Conservation (phyloP, 2,329 filamentous ascomycete species). For the Alternaria gansuensis region DNA sequence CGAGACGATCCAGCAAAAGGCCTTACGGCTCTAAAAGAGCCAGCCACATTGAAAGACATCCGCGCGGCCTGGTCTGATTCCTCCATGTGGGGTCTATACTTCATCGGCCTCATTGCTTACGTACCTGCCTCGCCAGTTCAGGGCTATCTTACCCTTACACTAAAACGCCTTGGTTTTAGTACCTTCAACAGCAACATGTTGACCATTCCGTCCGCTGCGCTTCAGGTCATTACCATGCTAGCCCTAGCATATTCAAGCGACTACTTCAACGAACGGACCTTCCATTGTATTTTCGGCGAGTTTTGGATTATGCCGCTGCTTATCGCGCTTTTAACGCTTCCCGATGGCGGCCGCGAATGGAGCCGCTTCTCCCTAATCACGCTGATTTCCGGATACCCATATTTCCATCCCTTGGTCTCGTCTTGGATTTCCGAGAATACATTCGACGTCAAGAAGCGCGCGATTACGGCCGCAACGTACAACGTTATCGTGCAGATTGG, state of each 20-base stretch:
- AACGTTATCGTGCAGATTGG: conserved; percentile 60
- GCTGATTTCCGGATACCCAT: conserved; percentile 53
- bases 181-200: conserved; percentile 57
- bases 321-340: conserved; percentile 49
- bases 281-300: conserved; percentile 57
- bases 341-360: conserved; percentile 50
- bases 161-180: conserved; percentile 53
- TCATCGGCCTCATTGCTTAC: conserved; percentile 56
- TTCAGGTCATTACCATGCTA: conserved; percentile 63
- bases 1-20: conserved; percentile 66
- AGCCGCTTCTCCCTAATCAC: conserved; percentile 52
- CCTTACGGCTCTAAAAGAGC: conserved; percentile 65
- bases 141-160: conserved; percentile 53
- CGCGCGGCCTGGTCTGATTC: conserved; percentile 62
- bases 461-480: conserved; percentile 70
- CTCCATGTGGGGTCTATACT: conserved; percentile 65
- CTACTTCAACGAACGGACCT: conserved; percentile 62
- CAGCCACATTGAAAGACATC: conserved; percentile 59
- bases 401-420: conserved; percentile 66
- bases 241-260: conserved; percentile 55
- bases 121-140: conserved; percentile 51
- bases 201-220: conserved; percentile 54
- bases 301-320: conserved; percentile 56
- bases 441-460: conserved; percentile 68
- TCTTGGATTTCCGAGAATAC: conserved; percentile 70